Evolutionary conservation across 768 basidiomycete genomes (phyloP).

Genomic region (Calocybe gangraenosa): DNA sequence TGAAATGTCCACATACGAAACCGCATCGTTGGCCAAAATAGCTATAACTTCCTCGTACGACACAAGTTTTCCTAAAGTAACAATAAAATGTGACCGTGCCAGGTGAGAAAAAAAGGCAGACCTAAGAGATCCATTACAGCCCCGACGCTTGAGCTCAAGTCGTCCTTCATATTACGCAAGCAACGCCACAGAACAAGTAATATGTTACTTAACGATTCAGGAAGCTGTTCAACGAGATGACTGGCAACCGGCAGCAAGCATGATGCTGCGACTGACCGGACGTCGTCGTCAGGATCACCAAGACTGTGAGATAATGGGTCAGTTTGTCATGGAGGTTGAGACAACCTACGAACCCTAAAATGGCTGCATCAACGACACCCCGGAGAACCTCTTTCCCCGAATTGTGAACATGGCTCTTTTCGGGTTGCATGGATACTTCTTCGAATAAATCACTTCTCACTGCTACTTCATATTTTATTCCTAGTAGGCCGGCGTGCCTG

Average conservation of each 20-base stretch:
- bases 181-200: slow-evolving; percentile 89
- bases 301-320: slow-evolving; percentile 46
- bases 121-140: slow-evolving; percentile 98
- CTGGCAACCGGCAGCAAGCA: slow-evolving; percentile 86
- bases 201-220: slow-evolving; percentile 66
- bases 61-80: slow-evolving; percentile 69
- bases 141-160: slow-evolving; percentile 93
- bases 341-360: slow-evolving; percentile 68
- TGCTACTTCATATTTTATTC: slow-evolving; percentile 97
- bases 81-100: slow-evolving; percentile 3
- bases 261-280: slow-evolving; percentile 90
- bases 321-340: neutral
- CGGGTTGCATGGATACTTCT: slow-evolving; percentile 27
- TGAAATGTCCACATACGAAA: slow-evolving; percentile 56
- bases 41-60: slow-evolving; percentile 73
- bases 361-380: slow-evolving; percentile 85
- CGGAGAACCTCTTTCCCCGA: slow-evolving; percentile 57
- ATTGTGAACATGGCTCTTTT: slow-evolving; percentile 32
- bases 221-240: slow-evolving; percentile 72
- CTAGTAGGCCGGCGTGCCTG: slow-evolving; percentile 94
- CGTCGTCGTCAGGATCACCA: slow-evolving; percentile 90
- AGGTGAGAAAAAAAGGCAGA: slow-evolving; percentile 26
- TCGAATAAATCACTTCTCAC: slow-evolving; percentile 84
- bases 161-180: slow-evolving; percentile 90
- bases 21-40: slow-evolving; percentile 62